Evolutionary conservation across 2,329 filamentous ascomycete species (phyloP).

Genomic region (Alternaria panax): DNA sequence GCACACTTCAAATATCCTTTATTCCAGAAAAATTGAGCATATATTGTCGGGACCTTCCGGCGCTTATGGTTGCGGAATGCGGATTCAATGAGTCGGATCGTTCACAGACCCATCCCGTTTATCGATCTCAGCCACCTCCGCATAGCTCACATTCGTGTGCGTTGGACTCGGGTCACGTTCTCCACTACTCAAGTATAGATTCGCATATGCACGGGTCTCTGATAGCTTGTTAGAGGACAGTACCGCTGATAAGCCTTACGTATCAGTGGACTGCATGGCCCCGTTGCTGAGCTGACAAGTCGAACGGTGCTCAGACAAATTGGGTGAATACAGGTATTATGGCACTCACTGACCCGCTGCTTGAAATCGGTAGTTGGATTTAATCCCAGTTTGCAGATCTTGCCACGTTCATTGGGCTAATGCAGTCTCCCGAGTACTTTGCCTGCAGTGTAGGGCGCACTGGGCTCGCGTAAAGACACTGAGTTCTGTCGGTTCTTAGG

Average conservation of each 20-base stretch:
- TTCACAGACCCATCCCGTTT: background rate
- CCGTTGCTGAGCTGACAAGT: slow-evolving; percentile 2
- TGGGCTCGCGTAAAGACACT: background rate
- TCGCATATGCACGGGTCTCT: background rate
- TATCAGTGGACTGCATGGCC: slow-evolving; percentile 1
- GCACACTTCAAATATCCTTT: background rate
- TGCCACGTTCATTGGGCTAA: slow-evolving; percentile 5
- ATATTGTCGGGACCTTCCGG: background rate
- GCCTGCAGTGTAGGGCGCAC: background rate
- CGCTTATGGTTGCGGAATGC: background rate
- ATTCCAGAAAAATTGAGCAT: background rate
- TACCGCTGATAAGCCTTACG: background rate
- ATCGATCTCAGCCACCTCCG: background rate
- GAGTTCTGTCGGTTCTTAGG: no score
- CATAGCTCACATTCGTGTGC: background rate
- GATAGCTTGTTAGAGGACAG: background rate
- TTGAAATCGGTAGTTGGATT: background rate
- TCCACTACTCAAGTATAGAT: background rate
- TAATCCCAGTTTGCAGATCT: slow-evolving; percentile 1
- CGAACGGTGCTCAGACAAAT: background rate
- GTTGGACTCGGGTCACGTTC: background rate
- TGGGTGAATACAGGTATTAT: background rate
- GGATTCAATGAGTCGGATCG: background rate
- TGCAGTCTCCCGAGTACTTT: slow-evolving; percentile 11
- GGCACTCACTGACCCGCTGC: background rate